Percentiles rank a stretch among this genome's conserved stretches.
phyloP scores from a whole-genome alignment of 192 early-diverging fungal genomes.

The Entrophospora sp. region DNA sequence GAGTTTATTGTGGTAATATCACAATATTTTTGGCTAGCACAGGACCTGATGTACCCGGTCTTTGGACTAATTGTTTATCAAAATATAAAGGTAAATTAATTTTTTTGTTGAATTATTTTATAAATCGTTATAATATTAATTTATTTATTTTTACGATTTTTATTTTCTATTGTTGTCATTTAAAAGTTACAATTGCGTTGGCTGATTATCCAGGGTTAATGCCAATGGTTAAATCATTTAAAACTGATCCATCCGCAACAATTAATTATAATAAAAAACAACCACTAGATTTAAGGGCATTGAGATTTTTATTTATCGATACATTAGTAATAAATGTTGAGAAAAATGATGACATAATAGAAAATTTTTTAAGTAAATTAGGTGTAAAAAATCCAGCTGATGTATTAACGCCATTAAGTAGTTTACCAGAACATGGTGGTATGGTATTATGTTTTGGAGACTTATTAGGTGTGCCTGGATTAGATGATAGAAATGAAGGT shows the following conservation, averaged over 20 bases:
- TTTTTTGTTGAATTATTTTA: neutral
- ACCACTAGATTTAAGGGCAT: slow-evolving; percentile 42
- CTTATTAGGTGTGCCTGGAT: slow-evolving; percentile 38
- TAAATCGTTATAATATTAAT: neutral
- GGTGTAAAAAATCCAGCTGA: slow-evolving; percentile 34
- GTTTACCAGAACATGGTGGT: slow-evolving; percentile 68
- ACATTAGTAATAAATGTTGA: slow-evolving; percentile 51
- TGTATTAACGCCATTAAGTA: slow-evolving; percentile 57
- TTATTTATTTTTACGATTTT: slow-evolving; percentile 15
- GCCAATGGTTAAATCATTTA: slow-evolving; percentile 45
- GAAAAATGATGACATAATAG: slow-evolving; percentile 42
- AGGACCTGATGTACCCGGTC: slow-evolving; percentile 53
- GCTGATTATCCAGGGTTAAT: slow-evolving; percentile 63
- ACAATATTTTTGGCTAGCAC: slow-evolving; percentile 55
- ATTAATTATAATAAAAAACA: slow-evolving; percentile 43
- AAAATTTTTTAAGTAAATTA: slow-evolving; percentile 35
- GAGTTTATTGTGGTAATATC: slow-evolving; percentile 63
- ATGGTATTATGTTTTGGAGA: slow-evolving; percentile 67
- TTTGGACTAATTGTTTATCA: slow-evolving; percentile 61
- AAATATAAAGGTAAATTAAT: slow-evolving; percentile 49
- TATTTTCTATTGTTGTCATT: neutral
- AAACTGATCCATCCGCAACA: slow-evolving; percentile 44
- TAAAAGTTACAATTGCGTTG: slow-evolving; percentile 52
- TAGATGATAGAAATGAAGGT: slow-evolving; percentile 17
- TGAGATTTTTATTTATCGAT: slow-evolving; percentile 58